phyloP scores from a whole-genome alignment of 1,139 yeast species.

The Suhomyces guaymorum region DNA sequence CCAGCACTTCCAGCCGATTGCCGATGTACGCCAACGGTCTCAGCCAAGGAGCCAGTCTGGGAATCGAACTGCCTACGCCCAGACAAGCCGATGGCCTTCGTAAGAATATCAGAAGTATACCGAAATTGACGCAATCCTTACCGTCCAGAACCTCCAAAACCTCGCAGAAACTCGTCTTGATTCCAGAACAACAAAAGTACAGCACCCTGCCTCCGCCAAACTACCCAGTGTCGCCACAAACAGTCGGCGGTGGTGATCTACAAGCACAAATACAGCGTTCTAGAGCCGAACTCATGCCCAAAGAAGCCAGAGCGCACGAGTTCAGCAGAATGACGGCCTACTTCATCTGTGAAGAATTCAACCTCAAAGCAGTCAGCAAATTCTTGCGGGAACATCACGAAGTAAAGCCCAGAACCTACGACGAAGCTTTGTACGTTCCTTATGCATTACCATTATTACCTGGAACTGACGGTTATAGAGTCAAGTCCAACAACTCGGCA shows the following conservation, averaged over 20 bases:
- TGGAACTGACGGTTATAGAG: slow-evolving; percentile 81
- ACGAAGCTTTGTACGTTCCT: slow-evolving; percentile 89
- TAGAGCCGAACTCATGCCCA: slow-evolving; percentile 69
- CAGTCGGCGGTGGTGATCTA: slow-evolving; percentile 20
- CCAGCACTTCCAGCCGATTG: slow-evolving; percentile 15
- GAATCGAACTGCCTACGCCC: slow-evolving; percentile 1
- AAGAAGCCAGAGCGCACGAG: slow-evolving; percentile 66
- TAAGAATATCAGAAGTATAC: slow-evolving; percentile 42
- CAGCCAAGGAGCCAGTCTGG: background rate
- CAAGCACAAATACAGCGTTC: slow-evolving; percentile 49
- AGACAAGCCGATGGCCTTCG: slow-evolving; percentile 14
- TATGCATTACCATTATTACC: slow-evolving; percentile 85
- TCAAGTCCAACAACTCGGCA: slow-evolving; percentile 74
- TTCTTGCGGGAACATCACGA: slow-evolving; percentile 72
- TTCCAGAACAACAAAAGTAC: slow-evolving; percentile 61
- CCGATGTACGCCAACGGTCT: slow-evolving; percentile 3
- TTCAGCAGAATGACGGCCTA: slow-evolving; percentile 89
- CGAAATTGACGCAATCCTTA: slow-evolving; percentile 63
- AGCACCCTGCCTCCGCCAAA: slow-evolving; percentile 14
- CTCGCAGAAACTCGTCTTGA: slow-evolving; percentile 80
- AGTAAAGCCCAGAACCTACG: slow-evolving; percentile 83
- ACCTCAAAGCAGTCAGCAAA: slow-evolving; percentile 60
- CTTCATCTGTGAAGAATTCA: slow-evolving; percentile 79
- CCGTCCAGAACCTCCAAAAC: slow-evolving; percentile 88
- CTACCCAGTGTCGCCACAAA: slow-evolving; percentile 15